phyloP scores from a whole-genome alignment of 805 yeast species.

The Isabelozyma pseudorhagii region DNA sequence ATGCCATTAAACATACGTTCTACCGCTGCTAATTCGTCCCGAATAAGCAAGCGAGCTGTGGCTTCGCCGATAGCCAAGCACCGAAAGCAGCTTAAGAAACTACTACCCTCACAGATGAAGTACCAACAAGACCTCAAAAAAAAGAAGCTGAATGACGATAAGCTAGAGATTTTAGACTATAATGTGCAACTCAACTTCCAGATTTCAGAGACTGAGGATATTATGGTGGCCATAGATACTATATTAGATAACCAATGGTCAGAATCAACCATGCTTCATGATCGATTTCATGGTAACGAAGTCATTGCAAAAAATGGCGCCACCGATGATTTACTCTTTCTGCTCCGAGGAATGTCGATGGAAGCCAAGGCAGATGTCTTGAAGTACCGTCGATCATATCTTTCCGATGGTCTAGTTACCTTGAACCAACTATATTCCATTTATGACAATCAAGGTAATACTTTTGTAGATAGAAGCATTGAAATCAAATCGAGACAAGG shows the following conservation, averaged over 20 bases:
- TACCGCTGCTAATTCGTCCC: constrained; percentile 40
- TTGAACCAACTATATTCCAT: constrained; percentile 49
- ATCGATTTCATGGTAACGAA: constrained; percentile 15
- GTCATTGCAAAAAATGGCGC: constrained; percentile 1
- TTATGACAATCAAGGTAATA: constrained; percentile 41
- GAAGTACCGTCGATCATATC: constrained; percentile 26
- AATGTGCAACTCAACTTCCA: constrained; percentile 40
- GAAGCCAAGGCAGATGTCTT: constrained; percentile 33
- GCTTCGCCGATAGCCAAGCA: constrained; percentile 23
- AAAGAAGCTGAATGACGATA: constrained; percentile 8
- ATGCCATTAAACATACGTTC: constrained; percentile 24
- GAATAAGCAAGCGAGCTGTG: constrained; percentile 18
- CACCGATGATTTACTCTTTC: constrained; percentile 28
- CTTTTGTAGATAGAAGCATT: constrained; percentile 48
- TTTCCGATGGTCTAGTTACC: constrained; percentile 41
- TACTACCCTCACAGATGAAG: constrained; percentile 23
- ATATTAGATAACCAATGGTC: constrained; percentile 37
- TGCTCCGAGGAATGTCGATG: constrained; percentile 31
- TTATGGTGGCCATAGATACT: constrained; percentile 29
- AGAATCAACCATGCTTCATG: constrained; percentile 27
- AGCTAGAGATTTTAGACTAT: constrained; percentile 25
- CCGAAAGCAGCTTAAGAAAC: constrained; percentile 20
- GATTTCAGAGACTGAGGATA: constrained; percentile 24
- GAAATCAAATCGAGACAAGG: constrained; percentile 37
- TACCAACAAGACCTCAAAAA: constrained; percentile 13